Evolutionary conservation across 257 asterid genomes (phyloP).

Genomic region (Solanum sejunctum): DNA sequence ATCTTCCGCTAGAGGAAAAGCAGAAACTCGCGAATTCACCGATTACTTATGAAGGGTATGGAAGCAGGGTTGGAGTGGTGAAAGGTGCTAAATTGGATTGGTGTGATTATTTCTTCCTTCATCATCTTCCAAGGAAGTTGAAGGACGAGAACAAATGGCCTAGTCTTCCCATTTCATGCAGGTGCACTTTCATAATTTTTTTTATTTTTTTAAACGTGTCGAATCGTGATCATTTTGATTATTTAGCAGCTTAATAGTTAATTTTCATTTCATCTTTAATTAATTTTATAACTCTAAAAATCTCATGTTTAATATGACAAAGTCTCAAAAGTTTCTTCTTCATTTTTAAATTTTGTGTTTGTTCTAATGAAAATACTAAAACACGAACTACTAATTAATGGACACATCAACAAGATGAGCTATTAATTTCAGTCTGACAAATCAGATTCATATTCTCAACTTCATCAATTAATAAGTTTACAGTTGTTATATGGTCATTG

Average conservation of each 20-base stretch:
- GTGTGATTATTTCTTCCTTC: slow-evolving; percentile 83
- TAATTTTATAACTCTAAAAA: not conserved
- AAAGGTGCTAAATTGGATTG: slow-evolving; percentile 63
- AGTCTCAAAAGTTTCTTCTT: not conserved
- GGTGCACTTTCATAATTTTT: not conserved
- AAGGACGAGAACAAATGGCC: slow-evolving; percentile 83
- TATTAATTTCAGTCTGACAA: not conserved
- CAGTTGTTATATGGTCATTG: not conserved
- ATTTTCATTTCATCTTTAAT: not conserved
- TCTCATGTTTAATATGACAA: not conserved
- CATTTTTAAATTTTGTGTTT: too few species aligned
- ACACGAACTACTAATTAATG: too few species aligned
- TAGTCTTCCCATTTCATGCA: slow-evolving; percentile 25
- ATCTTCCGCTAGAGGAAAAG: slow-evolving; percentile 57
- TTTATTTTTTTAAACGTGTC: not conserved
- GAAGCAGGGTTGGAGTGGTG: slow-evolving; percentile 72
- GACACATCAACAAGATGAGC: not conserved
- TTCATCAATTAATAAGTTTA: not conserved
- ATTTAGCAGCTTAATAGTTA: too few species aligned
- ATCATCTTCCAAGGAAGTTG: slow-evolving; percentile 33
- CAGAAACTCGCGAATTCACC: slow-evolving; percentile 61
- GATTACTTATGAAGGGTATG: slow-evolving; percentile 76
- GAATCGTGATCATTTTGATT: accelerated
- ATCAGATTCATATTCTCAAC: not conserved
- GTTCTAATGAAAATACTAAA: not conserved